Percentiles rank a stretch among this genome's conserved stretches.
These are phyloP conservation scores for Baorangia bicolor DNA, from an alignment of 768 basidiomycete species.

Conservation along the genomic window DNA sequence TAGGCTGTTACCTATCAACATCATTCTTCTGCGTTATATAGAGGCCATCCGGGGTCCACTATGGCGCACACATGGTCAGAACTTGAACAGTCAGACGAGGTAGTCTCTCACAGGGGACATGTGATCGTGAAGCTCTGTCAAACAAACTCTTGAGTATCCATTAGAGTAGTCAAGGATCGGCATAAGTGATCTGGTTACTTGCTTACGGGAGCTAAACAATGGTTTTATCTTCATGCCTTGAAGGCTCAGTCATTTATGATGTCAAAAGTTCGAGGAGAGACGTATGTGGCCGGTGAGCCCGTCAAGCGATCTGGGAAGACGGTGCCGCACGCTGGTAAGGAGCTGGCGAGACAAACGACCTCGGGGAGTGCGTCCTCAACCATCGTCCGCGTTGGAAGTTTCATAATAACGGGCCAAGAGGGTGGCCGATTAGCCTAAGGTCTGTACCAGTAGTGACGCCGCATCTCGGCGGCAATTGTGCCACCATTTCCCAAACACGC, in stretches of 20 bases:
- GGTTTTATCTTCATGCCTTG: neutral
- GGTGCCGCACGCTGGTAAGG: neutral
- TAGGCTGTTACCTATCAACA: neutral
- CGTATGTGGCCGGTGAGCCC: neutral
- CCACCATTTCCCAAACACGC: neutral
- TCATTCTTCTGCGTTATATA: neutral
- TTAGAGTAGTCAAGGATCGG: neutral
- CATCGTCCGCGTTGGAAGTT: neutral
- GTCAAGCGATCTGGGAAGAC: neutral
- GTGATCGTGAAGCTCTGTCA: neutral
- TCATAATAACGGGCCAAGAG: neutral
- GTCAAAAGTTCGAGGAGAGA: neutral
- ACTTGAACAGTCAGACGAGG: neutral
- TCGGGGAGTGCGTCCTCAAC: neutral
- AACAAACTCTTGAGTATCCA: neutral
- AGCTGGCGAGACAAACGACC: neutral
- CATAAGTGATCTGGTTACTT: too few relatives aligned
- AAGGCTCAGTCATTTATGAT: neutral
- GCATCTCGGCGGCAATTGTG: neutral
- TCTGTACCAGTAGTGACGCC: neutral
- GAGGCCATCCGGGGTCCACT: neutral
- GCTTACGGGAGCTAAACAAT: neutral
- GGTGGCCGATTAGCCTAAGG: neutral
- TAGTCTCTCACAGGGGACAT: neutral
- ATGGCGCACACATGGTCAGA: neutral